A percentile compares a stretch with the other conserved stretches of the same genome.
Conservation (phyloP, 371 early-diverging fungal species). For the Sanchytrium tribonematis region DNA sequence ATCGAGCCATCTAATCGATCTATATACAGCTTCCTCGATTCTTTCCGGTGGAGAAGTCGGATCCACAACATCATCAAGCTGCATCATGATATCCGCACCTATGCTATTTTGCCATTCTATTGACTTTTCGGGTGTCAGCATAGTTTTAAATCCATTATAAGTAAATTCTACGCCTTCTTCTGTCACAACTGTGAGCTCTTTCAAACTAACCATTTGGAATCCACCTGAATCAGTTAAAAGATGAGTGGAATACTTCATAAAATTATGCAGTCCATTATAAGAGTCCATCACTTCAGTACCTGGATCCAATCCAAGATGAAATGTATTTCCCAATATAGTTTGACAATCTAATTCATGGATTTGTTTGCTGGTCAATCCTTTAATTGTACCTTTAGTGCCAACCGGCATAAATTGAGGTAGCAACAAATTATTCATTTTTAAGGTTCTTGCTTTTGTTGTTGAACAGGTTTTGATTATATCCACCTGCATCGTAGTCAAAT, state of each 20-base stretch:
- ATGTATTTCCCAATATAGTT: conserved; percentile 75
- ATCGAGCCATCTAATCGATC: conserved; percentile 82
- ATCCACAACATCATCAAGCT: conserved; percentile 81
- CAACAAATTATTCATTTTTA: conserved; percentile 48
- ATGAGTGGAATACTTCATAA: conserved; percentile 61
- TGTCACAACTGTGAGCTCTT: conserved; percentile 53
- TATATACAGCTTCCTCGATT: conserved; percentile 72
- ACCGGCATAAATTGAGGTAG: conserved; percentile 93
- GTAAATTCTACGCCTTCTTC: conserved; percentile 82
- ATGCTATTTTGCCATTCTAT: conserved; percentile 75
- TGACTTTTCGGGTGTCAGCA: conserved; percentile 83
- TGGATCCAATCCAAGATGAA: conserved; percentile 20
- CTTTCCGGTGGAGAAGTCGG: conserved; percentile 48
- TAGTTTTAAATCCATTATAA: conserved; percentile 41
- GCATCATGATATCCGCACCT: conserved; percentile 92
- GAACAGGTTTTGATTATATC: conserved; percentile 44
- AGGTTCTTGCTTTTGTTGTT: conserved; percentile 65
- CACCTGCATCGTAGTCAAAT: conserved; percentile 11
- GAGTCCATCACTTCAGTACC: conserved; percentile 47
- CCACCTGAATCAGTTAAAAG: conserved; percentile 78
- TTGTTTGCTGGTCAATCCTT: conserved; percentile 51
- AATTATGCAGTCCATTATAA: conserved; percentile 50
- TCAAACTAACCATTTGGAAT: conserved; percentile 77
- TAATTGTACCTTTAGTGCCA: conserved; percentile 82
- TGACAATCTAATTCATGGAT: conserved; percentile 54